Percentiles rank a stretch among this genome's conserved stretches.
Conservation (phyloP, 164 flowering plant genomes). For the Chloranthus sessilifolius region DNA sequence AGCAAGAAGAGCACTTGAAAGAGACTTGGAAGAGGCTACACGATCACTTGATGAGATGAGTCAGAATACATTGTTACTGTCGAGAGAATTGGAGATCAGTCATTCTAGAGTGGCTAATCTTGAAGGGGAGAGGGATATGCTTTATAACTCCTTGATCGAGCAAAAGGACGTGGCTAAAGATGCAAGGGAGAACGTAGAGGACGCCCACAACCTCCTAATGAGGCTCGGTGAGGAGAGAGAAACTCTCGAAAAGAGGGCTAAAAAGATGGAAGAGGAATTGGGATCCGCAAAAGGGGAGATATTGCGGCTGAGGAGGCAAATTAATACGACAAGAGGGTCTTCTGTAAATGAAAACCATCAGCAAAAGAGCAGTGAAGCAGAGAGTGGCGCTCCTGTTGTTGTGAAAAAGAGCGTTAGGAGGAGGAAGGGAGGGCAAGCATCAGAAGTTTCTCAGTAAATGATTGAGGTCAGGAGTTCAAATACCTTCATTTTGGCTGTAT, state of each 20-base stretch:
- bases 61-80: conserved; percentile 40
- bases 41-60: conserved; percentile 75
- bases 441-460: conserved; percentile 9
- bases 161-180: conserved; percentile 50
- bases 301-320: conserved; percentile 49
- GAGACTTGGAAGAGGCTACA: conserved; percentile 68
- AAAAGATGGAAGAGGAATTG: conserved; percentile 69
- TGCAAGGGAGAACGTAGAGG: conserved; percentile 72
- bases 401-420: conserved; percentile 50
- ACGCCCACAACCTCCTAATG: conserved; percentile 62
- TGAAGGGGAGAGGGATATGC: conserved; percentile 54
- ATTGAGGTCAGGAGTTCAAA: conserved; percentile 1
- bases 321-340: conserved; percentile 34
- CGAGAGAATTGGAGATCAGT: conserved; percentile 53
- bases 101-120: conserved; percentile 39
- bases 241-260: conserved; percentile 50
- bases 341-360: conserved; percentile 20
- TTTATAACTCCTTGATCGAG: conserved; percentile 44
- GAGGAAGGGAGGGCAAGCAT: conserved; percentile 28
- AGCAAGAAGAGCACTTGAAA: conserved; percentile 45
- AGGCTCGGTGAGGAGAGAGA: conserved; percentile 78
- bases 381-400: conserved; percentile 20
- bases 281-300: conserved; percentile 79
- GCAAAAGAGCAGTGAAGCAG: conserved; percentile 20
- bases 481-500: neutral